Percentiles rank a stretch among this genome's conserved stretches.
phyloP scores from a whole-genome alignment of 1,284 basidiomycete genomes.

The Papiliotrema nemorosa region DNA sequence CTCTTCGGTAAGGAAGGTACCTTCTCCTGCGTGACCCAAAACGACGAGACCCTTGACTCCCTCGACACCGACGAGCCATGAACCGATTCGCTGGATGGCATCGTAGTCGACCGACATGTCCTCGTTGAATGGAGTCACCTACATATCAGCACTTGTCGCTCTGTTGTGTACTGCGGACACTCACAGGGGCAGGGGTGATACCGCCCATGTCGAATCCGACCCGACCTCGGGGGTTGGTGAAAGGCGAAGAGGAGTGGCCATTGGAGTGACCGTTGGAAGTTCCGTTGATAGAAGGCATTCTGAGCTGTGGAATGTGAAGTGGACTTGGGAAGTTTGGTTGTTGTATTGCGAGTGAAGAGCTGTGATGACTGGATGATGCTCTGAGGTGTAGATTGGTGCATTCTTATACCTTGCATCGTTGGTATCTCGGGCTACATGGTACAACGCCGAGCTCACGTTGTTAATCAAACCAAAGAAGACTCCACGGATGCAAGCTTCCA shows the following conservation, averaged over 20 bases:
- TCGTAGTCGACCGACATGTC: conserved; percentile 15
- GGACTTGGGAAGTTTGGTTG: neutral
- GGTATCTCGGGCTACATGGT: neutral
- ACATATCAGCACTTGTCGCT: neutral
- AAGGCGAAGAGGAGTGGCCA: conserved; percentile 1
- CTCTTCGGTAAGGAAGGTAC: conserved; percentile 17
- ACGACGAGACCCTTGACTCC: conserved; percentile 19
- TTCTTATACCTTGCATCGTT: neutral
- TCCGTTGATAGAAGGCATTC: conserved; percentile 1
- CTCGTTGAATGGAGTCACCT: conserved; percentile 14
- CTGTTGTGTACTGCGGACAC: neutral
- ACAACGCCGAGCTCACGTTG: neutral
- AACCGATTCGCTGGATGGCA: conserved; percentile 17
- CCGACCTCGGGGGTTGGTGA: conserved; percentile 14
- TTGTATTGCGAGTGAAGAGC: neutral
- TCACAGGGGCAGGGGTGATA: conserved; percentile 16
- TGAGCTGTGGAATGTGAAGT: neutral
- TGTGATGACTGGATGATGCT: neutral
- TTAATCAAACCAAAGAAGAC: neutral
- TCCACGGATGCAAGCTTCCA: neutral
- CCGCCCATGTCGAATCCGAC: conserved; percentile 17
- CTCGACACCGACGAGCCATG: conserved; percentile 15
- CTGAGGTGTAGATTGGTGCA: neutral
- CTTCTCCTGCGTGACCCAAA: conserved; percentile 18
- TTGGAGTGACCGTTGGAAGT: conserved; percentile 10